Conservation (phyloP, 2,329 filamentous ascomycete genomes). For the Ophiocordyceps camponoti-floridani region DNA sequence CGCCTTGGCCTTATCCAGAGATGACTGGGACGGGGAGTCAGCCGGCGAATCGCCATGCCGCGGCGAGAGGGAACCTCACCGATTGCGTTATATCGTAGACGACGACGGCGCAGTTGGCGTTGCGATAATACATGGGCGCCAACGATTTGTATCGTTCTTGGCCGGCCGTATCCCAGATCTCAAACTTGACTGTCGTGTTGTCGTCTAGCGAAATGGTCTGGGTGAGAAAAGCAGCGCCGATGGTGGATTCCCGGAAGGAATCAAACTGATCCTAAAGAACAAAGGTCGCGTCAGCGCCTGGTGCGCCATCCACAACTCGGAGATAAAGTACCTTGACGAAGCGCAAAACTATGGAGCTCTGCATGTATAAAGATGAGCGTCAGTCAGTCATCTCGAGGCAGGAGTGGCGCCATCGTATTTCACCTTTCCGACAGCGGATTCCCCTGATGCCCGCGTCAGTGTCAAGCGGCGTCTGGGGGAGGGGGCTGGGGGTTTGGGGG, state of each 20-base stretch:
- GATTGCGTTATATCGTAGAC: slow-evolving; percentile 99
- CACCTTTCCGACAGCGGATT: slow-evolving; percentile 98
- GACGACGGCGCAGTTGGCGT: slow-evolving; percentile 97
- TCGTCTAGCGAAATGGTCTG: slow-evolving; percentile 98
- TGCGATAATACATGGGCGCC: slow-evolving; percentile 98
- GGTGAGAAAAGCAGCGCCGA: slow-evolving; percentile 95
- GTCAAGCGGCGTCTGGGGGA: not conserved
- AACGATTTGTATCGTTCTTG: slow-evolving; percentile 98
- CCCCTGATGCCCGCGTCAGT: slow-evolving; percentile 38
- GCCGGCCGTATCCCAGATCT: slow-evolving; percentile 98
- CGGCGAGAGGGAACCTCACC: slow-evolving; percentile 35
- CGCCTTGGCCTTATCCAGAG: slow-evolving; percentile 94
- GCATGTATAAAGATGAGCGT: slow-evolving; percentile 2
- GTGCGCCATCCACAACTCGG: not conserved
- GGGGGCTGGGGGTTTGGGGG: not conserved
- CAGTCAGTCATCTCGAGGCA: not conserved
- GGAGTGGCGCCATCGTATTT: slow-evolving; percentile 2
- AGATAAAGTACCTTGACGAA: slow-evolving; percentile 74
- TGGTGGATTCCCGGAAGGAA: slow-evolving; percentile 88
- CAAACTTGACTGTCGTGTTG: slow-evolving; percentile 96
- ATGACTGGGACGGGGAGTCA: slow-evolving; percentile 43
- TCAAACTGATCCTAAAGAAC: slow-evolving; percentile 82
- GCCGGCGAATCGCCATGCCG: not conserved
- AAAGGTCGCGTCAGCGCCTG: slow-evolving; percentile 3
- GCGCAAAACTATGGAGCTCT: slow-evolving; percentile 94